Base-by-base conservation (phyloP, 352 stramenopile species). In the Phytophthora hibernalis region DNA sequence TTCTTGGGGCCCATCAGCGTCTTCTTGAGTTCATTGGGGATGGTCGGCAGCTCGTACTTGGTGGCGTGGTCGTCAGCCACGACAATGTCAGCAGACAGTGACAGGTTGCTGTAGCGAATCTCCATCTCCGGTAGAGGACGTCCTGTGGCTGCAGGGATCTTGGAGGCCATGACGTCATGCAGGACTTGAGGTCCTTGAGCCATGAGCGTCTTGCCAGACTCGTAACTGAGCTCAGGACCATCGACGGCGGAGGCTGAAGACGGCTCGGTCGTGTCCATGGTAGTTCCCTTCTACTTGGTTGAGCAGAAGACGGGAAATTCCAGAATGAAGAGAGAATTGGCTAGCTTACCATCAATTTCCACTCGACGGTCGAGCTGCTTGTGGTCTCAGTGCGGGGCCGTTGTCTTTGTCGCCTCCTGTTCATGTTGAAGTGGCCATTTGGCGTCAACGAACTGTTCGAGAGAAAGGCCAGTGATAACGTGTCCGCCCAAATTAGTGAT, bases 81-180 rank as follows among this genome's bases (percentile, higher is more conserved):
- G 1, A 73, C 57, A 7, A 78, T 61, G 52, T 78, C 70, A 0
- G 76, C 76, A 9, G 67, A 56, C 40, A 81, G 35, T 3, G 74
- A 80, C 12, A 85, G 48, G 54, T 81, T 67, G 20, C 53, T 66
- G 68, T 83, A 82, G 31, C 77, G 77, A 16, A 85, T 65, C 37
- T 85, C 77, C 61, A 82, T 70, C 35, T 65, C 53, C 24, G 24
- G 24, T 5, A 28, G n/a, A 37, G 31, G 31, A 15, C 31, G 31
- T 37, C 31, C 31, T 8, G 31, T 37, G 11, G 31, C 31, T 2
- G 31, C 31, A 2, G 31, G 31, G 31, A 37, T 37, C 31, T 37
- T 37, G 31, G 31, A 13, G 31, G 31, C 31, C 31, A 37, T 37
- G 31, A 37, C 9, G 31, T 37, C 31, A 37, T 37, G 31, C 31